Evolutionary conservation across 768 basidiomycete genomes (phyloP).

Genomic region (Russula earlei): DNA sequence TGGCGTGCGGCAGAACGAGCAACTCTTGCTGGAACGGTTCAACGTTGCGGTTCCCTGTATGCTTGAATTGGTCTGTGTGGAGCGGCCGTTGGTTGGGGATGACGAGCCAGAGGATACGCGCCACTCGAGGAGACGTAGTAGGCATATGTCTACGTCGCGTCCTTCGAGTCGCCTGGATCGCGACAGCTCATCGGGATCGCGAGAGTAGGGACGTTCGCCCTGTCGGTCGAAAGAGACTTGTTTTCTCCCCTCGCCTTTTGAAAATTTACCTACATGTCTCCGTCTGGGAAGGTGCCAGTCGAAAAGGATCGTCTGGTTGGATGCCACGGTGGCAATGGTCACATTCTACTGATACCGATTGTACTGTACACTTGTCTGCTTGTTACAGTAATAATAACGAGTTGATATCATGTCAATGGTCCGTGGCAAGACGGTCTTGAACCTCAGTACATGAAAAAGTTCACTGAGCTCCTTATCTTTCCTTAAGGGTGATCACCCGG

Average conservation of each 20-base stretch:
- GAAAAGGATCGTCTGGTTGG: no score
- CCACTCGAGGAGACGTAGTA: conserved; percentile 16
- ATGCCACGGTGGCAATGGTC: no score
- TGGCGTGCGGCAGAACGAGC: conserved; percentile 43
- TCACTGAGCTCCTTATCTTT: no score
- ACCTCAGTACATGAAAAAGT: no score
- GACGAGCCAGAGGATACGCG: conserved; percentile 44
- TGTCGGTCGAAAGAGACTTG: not conserved
- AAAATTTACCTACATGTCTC: no score
- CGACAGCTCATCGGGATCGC: conserved; percentile 1
- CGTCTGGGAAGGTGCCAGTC: no score
- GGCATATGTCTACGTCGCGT: conserved; percentile 13
- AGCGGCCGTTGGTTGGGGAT: conserved; percentile 37
- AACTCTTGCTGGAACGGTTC: conserved; percentile 31
- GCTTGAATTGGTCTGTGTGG: conserved; percentile 47
- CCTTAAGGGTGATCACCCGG: no score
- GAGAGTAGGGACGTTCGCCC: not conserved
- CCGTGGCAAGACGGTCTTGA: no score
- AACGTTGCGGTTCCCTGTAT: conserved; percentile 47
- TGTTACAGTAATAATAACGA: no score
- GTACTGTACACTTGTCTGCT: no score
- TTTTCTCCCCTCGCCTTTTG: not conserved
- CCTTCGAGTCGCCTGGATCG: conserved; percentile 4
- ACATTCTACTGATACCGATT: no score
- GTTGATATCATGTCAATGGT: no score